phyloP scores from a whole-genome alignment of 2,329 filamentous ascomycete genomes.

The Dendrostoma leiphaemia region DNA sequence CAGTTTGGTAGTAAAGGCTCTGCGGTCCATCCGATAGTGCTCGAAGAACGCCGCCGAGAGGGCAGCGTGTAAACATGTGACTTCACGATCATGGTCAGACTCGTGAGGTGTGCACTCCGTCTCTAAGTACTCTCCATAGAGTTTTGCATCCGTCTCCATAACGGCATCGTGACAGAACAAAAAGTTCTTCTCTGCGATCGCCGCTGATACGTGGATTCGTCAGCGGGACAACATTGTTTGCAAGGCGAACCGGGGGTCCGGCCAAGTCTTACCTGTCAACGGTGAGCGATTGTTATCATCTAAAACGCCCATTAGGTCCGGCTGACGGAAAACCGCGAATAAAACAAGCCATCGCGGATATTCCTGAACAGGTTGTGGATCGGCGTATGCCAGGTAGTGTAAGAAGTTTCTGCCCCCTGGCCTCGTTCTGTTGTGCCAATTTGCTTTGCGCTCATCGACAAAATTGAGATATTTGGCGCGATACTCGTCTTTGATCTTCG shows the following conservation, averaged over 20 bases:
- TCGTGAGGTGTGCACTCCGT: background rate
- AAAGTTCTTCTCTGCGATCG: background rate
- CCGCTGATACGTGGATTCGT: background rate
- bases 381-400: background rate
- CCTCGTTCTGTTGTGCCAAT: background rate
- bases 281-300: background rate
- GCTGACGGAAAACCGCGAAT: background rate
- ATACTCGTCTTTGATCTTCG: background rate
- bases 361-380: background rate
- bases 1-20: background rate
- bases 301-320: background rate
- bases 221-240: background rate
- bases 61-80: background rate
- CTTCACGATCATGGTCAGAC: background rate
- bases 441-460: background rate
- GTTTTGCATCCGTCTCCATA: background rate
- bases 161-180: background rate
- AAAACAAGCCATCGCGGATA: background rate
- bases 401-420: background rate
- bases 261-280: background rate
- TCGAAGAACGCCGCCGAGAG: background rate
- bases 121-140: background rate
- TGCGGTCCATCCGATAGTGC: background rate
- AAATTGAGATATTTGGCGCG: background rate
- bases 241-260: too few relatives aligned